These are phyloP conservation scores for Plasmodium knowlesi DNA, from an alignment of 169 alveolate species.

Conservation along the genomic window DNA sequence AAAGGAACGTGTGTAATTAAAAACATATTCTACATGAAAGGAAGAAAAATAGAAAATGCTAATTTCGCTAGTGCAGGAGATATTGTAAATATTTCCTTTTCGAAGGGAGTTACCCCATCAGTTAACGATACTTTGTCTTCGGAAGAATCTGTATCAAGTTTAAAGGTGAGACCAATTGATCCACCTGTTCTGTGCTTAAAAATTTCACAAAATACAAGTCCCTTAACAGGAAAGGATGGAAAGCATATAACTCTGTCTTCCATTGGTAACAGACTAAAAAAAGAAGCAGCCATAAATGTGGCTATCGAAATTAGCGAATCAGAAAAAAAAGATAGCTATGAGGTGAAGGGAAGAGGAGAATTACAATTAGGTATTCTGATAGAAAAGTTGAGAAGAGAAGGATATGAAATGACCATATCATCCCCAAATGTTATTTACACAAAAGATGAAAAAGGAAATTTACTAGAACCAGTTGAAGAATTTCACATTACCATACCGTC, in stretches of 20 bases:
- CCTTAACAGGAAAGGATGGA: conserved; percentile 94
- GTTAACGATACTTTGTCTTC: conserved; percentile 85
- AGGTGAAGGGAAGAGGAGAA: conserved; percentile 95
- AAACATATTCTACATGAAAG: conserved; percentile 81
- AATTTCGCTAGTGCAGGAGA: conserved; percentile 83
- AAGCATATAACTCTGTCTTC: conserved; percentile 84
- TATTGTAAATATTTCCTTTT: conserved; percentile 81
- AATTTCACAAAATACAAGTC: conserved; percentile 92
- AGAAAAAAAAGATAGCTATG: conserved; percentile 83
- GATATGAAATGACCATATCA: conserved; percentile 92
- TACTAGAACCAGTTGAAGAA: conserved; percentile 91
- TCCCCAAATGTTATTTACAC: conserved; percentile 92
- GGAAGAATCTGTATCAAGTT: conserved; percentile 75
- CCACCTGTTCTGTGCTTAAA: conserved; percentile 94
- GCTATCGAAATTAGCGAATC: conserved; percentile 89
- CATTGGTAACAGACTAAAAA: conserved; percentile 91
- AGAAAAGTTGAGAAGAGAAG: conserved; percentile 97
- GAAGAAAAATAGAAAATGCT: conserved; percentile 79
- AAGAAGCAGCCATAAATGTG: conserved; percentile 93
- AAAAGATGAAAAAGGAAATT: conserved; percentile 83
- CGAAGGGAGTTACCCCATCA: conserved; percentile 83
- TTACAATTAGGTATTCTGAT: conserved; percentile 94
- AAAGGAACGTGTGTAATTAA: conserved; percentile 81
- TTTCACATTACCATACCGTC: conserved; percentile 86
- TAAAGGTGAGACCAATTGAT: conserved; percentile 90